These are phyloP conservation scores for Nannizzia gypsea DNA, from an alignment of 2,329 filamentous ascomycete species.

Conservation along the genomic window DNA sequence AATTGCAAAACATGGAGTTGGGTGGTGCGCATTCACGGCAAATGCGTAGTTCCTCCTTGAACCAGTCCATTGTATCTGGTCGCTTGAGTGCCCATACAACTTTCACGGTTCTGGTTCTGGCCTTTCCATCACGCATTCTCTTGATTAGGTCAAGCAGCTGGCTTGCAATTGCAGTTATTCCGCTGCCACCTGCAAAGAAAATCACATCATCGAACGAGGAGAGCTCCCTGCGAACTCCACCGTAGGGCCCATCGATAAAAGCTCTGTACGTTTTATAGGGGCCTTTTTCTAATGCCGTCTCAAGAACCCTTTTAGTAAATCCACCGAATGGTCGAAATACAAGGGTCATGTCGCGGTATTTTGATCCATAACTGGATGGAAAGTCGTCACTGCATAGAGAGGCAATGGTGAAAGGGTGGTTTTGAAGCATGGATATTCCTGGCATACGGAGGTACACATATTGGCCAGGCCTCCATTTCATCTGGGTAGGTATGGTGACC, in stretches of 20 bases:
- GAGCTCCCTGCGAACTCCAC: constrained; percentile 80
- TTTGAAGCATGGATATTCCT: constrained; percentile 77
- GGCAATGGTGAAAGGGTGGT: constrained; percentile 90
- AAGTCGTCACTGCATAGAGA: constrained; percentile 90
- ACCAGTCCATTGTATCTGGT: constrained; percentile 93
- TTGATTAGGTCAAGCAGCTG: constrained; percentile 91
- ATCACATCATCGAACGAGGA: constrained; percentile 90
- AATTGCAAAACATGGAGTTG: constrained; percentile 82
- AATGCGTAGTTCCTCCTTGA: constrained; percentile 85
- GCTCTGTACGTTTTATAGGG: constrained; percentile 87
- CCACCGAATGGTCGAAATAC: constrained; percentile 87
- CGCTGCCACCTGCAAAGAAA: constrained; percentile 84
- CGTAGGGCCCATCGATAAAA: constrained; percentile 88
- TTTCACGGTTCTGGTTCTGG: constrained; percentile 78
- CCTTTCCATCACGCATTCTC: constrained; percentile 87
- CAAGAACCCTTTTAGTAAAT: constrained; percentile 75
- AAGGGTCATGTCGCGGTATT: constrained; percentile 76
- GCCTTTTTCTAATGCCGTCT: constrained; percentile 70
- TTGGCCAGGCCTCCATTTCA: constrained; percentile 86
- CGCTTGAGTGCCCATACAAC: constrained; percentile 91
- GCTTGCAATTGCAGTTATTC: constrained; percentile 85
- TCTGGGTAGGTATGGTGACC: constrained; percentile 83
- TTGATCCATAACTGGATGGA: constrained; percentile 77
- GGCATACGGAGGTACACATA: constrained; percentile 94
- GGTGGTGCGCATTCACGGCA: constrained; percentile 81